Evolutionary conservation across 306 rosid genomes (phyloP).

Genomic region (Cucumis hystrix): DNA sequence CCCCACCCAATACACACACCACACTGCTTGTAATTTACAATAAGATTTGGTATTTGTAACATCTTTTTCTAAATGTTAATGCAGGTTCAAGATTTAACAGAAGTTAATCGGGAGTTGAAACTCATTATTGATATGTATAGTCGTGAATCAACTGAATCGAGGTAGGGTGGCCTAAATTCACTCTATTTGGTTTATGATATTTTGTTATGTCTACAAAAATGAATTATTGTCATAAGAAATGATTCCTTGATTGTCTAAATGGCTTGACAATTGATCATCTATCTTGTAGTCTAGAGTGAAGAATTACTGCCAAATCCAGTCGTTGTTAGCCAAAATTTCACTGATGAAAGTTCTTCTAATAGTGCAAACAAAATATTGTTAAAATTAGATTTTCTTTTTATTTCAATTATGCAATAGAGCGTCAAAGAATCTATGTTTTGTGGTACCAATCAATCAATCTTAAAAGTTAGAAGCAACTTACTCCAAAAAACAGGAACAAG

Average conservation of each 20-base stretch:
- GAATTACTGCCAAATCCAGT: background rate
- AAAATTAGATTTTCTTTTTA: background rate
- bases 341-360: background rate
- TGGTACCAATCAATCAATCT: background rate
- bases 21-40: background rate
- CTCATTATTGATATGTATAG: conserved; percentile 74
- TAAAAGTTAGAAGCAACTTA: background rate
- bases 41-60: background rate
- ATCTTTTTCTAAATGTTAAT: conserved; percentile 1
- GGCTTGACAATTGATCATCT: background rate
- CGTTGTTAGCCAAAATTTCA: background rate
- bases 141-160: conserved; percentile 72
- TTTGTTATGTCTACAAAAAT: background rate
- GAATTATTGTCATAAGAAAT: background rate
- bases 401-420: background rate
- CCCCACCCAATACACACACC: background rate
- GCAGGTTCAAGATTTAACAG: conserved; percentile 62
- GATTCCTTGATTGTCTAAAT: background rate
- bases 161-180: conserved; percentile 31
- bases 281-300: background rate
- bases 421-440: background rate
- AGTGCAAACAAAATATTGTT: background rate
- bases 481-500: background rate
- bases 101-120: conserved; percentile 40
- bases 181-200: conserved; percentile 7